Base-by-base conservation (phyloP, 352 stramenopile species). In the Globisporangium megalacanthum region DNA sequence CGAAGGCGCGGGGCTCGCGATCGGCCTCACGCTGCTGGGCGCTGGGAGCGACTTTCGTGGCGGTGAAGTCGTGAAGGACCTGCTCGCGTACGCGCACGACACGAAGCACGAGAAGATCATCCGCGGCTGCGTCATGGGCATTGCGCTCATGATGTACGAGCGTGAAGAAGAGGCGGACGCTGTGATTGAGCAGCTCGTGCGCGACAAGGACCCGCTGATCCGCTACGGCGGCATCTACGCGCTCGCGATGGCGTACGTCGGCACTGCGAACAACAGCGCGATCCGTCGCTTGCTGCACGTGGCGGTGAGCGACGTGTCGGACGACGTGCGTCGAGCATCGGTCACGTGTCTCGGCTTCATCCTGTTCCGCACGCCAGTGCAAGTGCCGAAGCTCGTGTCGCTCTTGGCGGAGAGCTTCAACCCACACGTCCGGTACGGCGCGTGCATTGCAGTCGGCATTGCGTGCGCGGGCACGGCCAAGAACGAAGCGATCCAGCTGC, bases 71-170 rank as follows among this genome's bases (percentile, higher is more conserved):
- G 66, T 95, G 29, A 95, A 92, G 60, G 95, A 99, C 60, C 73
- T 99, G 56, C 75, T 99, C n/a, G 92, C 93, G 39, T 99, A 99
- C 68, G 93, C 96, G 17, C 88, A 98, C 62, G 96, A 99, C 64
- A 99, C 97, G 14, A 94, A 98, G 59, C 97, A 99, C 79, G 97
- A 99, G 74, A 99, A 99, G 72, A 99, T 99, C 66, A 99, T 99
- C 63, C 94, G 97, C 37, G 97, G 96, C 29, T 94, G 98, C 58
- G 90, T 97, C 31, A 97, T 99, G 79, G 96, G 95, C 52, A 84
- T 99, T 46, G 97, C 97, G n/a, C 79, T 99, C 8, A 98, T 98
- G 70, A 97, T 98, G 70, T 99, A 98, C 65, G 96, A 97, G 58
- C 91, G 96, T 51, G 96, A 99, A 72, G 96, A 99, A 62, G 88